phyloP scores from a whole-genome alignment of 2,329 filamentous ascomycete genomes.

The Pyrenochaeta sp. region DNA sequence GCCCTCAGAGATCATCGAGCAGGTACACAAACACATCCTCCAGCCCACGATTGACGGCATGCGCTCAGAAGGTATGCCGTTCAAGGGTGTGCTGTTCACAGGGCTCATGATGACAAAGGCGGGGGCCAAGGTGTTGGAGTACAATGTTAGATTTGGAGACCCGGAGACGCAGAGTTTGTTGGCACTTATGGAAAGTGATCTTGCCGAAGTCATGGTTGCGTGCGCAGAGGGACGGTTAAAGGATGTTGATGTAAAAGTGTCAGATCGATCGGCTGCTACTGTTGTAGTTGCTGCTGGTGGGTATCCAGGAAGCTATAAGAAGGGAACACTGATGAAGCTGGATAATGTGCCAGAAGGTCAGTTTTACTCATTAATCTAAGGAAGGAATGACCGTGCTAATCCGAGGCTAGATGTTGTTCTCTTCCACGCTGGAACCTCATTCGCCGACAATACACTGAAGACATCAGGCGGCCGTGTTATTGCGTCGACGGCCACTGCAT shows the following conservation, averaged over 20 bases:
- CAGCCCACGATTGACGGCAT: slow-evolving; percentile 90
- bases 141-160: slow-evolving; percentile 92
- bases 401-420: slow-evolving; percentile 66
- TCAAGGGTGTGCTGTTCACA: slow-evolving; percentile 79
- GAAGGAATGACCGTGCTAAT: slow-evolving; percentile 11
- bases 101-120: slow-evolving; percentile 90
- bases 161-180: slow-evolving; percentile 90
- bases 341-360: slow-evolving; percentile 59
- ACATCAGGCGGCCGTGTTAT: slow-evolving; percentile 92
- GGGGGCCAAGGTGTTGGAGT: slow-evolving; percentile 86
- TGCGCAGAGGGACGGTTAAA: slow-evolving; percentile 80
- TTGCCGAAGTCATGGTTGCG: slow-evolving; percentile 88
- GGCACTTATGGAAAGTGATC: slow-evolving; percentile 82
- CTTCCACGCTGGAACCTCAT: slow-evolving; percentile 90
- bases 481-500: slow-evolving; percentile 82
- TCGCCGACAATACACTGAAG: slow-evolving; percentile 68
- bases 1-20: slow-evolving; percentile 70
- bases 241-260: slow-evolving; percentile 72
- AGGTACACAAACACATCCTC: slow-evolving; percentile 83
- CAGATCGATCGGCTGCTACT: slow-evolving; percentile 79
- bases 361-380: slow-evolving; percentile 46
- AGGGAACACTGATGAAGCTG: slow-evolving; percentile 72
- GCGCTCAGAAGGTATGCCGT: slow-evolving; percentile 70
- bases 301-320: slow-evolving; percentile 84
- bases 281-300: slow-evolving; percentile 94